Conservation (phyloP, 1,284 basidiomycete species). For the Trametes pubescens region DNA sequence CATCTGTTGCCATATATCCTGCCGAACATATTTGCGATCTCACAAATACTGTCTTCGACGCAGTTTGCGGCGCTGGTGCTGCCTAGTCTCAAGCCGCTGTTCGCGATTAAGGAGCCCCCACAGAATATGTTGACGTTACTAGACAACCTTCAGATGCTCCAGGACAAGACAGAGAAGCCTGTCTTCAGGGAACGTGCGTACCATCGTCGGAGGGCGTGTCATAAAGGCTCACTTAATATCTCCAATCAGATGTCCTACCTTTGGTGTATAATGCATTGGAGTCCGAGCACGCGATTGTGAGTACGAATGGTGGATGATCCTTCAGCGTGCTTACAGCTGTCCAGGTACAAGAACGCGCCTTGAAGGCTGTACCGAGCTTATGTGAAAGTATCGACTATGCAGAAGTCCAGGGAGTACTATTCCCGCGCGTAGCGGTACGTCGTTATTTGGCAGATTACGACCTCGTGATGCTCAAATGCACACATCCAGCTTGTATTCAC, state of each 20-base stretch:
- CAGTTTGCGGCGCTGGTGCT: slow-evolving; percentile 89
- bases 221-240: not conserved
- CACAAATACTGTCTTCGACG: slow-evolving; percentile 75
- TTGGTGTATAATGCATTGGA: slow-evolving; percentile 96
- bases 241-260: slow-evolving; percentile 83
- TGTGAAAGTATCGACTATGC: slow-evolving; percentile 95
- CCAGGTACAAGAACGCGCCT: slow-evolving; percentile 91
- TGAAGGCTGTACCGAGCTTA: slow-evolving; percentile 86
- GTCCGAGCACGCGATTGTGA: slow-evolving; percentile 84
- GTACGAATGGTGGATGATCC: slow-evolving; percentile 30
- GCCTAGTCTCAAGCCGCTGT: slow-evolving; percentile 91
- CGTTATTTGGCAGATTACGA: not conserved
- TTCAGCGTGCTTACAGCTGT: slow-evolving; percentile 24
- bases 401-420: slow-evolving; percentile 86
- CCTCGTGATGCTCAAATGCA: not conserved
- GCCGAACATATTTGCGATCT: slow-evolving; percentile 97
- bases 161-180: slow-evolving; percentile 88
- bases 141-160: slow-evolving; percentile 89
- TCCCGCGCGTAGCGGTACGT: slow-evolving; percentile 88
- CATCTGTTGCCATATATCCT: slow-evolving; percentile 94
- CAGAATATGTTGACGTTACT: slow-evolving; percentile 95
- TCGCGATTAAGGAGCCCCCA: slow-evolving; percentile 92
- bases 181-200: slow-evolving; percentile 89
- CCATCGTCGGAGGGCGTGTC: not conserved
- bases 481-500: slow-evolving; percentile 83